Evolutionary conservation across 768 basidiomycete genomes (phyloP), one percentile per base, ranked within the genome.

Genomic region (Rhodotorula babjevae): DNA sequence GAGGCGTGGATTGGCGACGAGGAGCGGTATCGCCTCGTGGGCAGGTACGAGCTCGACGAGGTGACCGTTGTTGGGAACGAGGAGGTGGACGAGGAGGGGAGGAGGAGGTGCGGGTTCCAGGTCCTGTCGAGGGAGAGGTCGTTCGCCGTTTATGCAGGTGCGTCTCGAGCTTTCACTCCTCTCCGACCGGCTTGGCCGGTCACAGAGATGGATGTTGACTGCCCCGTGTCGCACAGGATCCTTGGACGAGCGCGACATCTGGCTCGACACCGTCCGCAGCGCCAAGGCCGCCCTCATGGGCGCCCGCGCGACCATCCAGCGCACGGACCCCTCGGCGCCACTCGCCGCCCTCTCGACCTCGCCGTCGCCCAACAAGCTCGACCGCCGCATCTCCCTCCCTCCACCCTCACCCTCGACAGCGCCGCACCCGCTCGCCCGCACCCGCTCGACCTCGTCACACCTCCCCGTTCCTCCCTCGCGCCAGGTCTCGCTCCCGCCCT

Each of bases 251-350:
- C 77, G 75, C 69, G 33, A 76, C 16, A 57, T 52, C 12, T 81
- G 80, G 80, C 68, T 81, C 36, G 69, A 74, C 3, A 76, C 77
- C 12, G 70, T 81, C 19, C 77, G 80, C 3, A 70, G 67, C 9
- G 78, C 80, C 15, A 79, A 78, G 56, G 71, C 77, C 0, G 73
- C 73, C 5, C 73, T 80, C 10, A 69, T 79, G 42, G 46, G 68
- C 40, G 68, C 71, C 49, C 76, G 77, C 14, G 73, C 75, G 1
- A 81, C 79, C 2, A 75, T 80, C 49, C 73, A 80, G 44, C 79
- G 77, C 2, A 65, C 63, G 46, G n/a, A 42, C 10, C 29, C 36
- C n/a, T n/a, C 21, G 56, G 31, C 46, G 3, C 23, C 55, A 3
- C 7, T 40, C 25, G 16, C 27, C 21, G 5, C 57, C 25, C 56